Percentiles rank a stretch among this genome's conserved stretches.
Evolutionary conservation across 2,329 filamentous ascomycete genomes (phyloP).

Genomic region (Penicillium crustosum): DNA sequence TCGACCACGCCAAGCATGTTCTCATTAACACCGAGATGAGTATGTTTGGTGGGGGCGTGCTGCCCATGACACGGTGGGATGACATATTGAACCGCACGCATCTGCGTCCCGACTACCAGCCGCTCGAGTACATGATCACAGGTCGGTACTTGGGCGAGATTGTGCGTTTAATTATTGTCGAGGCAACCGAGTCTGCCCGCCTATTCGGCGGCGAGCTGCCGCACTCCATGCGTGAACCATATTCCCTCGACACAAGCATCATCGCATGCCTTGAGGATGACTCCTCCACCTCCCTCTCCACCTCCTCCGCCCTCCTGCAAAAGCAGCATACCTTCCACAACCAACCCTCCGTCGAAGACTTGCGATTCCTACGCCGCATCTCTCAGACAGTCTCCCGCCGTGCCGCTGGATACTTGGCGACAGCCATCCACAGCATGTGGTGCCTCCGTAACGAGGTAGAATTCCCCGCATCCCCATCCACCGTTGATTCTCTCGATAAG

Average conservation of each 20-base stretch:
- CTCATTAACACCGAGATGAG: conserved; percentile 66
- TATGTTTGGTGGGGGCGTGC: conserved; percentile 61
- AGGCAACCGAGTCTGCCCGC: conserved; percentile 56
- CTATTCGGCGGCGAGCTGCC: conserved; percentile 60
- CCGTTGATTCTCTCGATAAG: conserved; percentile 26
- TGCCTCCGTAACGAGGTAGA: conserved; percentile 54
- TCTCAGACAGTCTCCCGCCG: conserved; percentile 57
- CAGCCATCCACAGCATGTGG: conserved; percentile 64
- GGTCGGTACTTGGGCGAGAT: conserved; percentile 66
- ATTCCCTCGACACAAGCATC: conserved; percentile 60
- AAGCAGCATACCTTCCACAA: conserved; percentile 52
- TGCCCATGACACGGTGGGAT: conserved; percentile 63
- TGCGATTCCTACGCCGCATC: conserved; percentile 56
- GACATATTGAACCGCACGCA: conserved; percentile 59
- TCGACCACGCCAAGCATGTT: conserved; percentile 58
- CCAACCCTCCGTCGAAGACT: conserved; percentile 50
- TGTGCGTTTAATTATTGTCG: conserved; percentile 59
- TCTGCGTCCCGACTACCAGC: conserved; percentile 61
- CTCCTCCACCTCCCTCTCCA: conserved; percentile 36
- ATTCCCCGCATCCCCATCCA: conserved; percentile 28
- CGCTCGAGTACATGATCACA: conserved; percentile 63
- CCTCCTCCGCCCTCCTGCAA: conserved; percentile 50
- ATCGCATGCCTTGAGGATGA: conserved; percentile 58
- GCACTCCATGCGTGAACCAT: conserved; percentile 55
- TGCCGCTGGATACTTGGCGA: conserved; percentile 62